These are phyloP conservation scores for Skeletonema menzelii DNA, from an alignment of 108 stramenopile genomes.

Conservation along the genomic window DNA sequence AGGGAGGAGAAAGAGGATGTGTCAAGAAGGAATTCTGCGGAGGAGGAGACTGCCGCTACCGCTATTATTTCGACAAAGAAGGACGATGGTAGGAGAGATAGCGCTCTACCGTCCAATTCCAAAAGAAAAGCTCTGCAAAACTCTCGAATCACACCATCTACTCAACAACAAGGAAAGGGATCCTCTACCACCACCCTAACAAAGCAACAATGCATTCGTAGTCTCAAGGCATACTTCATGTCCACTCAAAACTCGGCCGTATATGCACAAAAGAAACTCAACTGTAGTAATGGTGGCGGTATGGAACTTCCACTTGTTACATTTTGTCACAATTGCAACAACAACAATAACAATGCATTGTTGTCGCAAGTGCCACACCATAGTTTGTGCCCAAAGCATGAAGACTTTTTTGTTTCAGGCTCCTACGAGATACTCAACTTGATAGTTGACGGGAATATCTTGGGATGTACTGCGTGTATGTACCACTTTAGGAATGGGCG, in stretches of 20 bases:
- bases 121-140: not conserved
- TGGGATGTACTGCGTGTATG: conserved; percentile 31
- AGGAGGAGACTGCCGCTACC: not conserved
- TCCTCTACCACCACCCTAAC: not conserved
- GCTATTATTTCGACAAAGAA: too few species aligned
- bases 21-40: not conserved
- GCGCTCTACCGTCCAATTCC: too few species aligned
- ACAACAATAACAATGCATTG: not conserved
- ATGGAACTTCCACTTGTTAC: conserved; percentile 10
- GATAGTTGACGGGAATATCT: conserved; percentile 28
- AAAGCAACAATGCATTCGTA: conserved; percentile 16
- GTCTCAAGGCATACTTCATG: conserved; percentile 43
- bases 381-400: conserved; percentile 33
- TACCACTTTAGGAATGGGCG: conserved; percentile 37
- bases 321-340: conserved; percentile 32
- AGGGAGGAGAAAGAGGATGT: not conserved
- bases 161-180: not conserved
- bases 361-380: conserved; percentile 28
- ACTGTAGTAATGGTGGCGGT: not conserved
- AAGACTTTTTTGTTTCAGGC: conserved; percentile 39
- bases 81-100: too few species aligned
- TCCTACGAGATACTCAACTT: conserved; percentile 44
- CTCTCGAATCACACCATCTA: not conserved
- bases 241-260: conserved; percentile 36
- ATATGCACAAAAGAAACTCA: conserved; percentile 10